Percentiles rank a stretch among this genome's conserved stretches.
Conservation (phyloP, 2,329 filamentous ascomycete genomes). For the Beauveria sp. region DNA sequence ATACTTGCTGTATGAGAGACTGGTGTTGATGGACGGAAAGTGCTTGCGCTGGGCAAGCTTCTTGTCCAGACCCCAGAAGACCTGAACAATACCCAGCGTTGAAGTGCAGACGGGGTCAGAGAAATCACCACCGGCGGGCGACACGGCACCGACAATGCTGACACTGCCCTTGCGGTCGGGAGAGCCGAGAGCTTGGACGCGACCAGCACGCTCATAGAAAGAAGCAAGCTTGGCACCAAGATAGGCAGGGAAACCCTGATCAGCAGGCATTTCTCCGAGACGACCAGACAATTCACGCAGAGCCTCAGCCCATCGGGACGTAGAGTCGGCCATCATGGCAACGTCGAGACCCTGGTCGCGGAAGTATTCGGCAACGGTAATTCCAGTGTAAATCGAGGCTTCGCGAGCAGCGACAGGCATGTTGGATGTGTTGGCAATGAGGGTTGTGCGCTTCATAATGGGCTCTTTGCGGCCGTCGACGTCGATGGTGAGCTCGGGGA, state of each 20-base stretch:
- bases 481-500: constrained; percentile 93
- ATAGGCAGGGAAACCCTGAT: constrained; percentile 98
- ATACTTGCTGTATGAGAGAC: constrained; percentile 95
- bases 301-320: constrained; percentile 96
- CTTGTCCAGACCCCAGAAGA: constrained; percentile 99
- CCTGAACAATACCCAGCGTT: constrained; percentile 94
- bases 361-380: constrained; percentile 94
- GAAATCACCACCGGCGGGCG: constrained; percentile 96
- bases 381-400: constrained; percentile 96
- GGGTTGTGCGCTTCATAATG: constrained; percentile 98
- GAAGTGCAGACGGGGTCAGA: constrained; percentile 93
- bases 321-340: constrained; percentile 99
- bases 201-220: constrained; percentile 97
- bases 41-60: constrained; percentile 98
- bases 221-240: constrained; percentile 93
- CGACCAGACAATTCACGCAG: constrained; percentile 98
- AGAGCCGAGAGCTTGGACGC: constrained; percentile 76
- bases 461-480: constrained; percentile 92
- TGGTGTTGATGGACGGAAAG: constrained; percentile 97
- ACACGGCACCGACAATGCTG: constrained; percentile 96
- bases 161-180: constrained; percentile 86
- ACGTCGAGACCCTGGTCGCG: constrained; percentile 94
- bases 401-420: constrained; percentile 99
- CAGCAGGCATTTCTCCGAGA: constrained; percentile 98
- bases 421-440: constrained; percentile 99